Percentiles rank a stretch among this genome's conserved stretches.
Evolutionary conservation across 176 grass and related monocot genomes (phyloP).

Genomic region (Themeda triandra): DNA sequence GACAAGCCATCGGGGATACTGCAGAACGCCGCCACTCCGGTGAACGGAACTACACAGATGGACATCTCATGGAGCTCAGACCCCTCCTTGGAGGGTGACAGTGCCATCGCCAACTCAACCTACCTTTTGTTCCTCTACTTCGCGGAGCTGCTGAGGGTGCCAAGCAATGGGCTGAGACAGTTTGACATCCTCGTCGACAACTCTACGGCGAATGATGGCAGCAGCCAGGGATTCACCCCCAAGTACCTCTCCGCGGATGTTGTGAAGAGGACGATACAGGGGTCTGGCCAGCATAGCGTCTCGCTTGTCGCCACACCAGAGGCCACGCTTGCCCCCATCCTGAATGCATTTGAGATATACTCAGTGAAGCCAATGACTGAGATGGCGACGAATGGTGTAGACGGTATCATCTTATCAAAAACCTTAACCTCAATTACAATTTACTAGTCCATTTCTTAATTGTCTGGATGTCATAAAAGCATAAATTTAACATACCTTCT

Average conservation of each 20-base stretch:
- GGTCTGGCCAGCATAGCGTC: neutral
- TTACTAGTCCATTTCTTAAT: neutral
- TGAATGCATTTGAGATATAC: constrained; percentile 45
- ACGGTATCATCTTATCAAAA: constrained; percentile 4
- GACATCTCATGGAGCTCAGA: constrained; percentile 33
- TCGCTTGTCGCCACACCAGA: constrained; percentile 30
- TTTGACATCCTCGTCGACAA: constrained; percentile 28
- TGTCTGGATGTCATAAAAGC: neutral
- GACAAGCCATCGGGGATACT: constrained; percentile 17
- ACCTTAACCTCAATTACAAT: neutral
- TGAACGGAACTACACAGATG: constrained; percentile 12
- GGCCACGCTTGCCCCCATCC: constrained; percentile 28
- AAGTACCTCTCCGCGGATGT: constrained; percentile 28
- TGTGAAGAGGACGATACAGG: constrained; percentile 15
- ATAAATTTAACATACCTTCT: neutral
- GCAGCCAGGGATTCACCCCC: neutral
- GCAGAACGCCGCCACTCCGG: constrained; percentile 30
- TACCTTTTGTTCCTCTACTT: constrained; percentile 53
- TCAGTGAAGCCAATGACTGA: constrained; percentile 3
- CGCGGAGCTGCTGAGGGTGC: constrained; percentile 19
- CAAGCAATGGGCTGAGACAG: neutral
- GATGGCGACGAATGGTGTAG: neutral
- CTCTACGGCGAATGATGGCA: neutral
- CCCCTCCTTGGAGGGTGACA: neutral
- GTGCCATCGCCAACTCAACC: neutral